phyloP scores from a whole-genome alignment of 495 filamentous ascomycete genomes.

The Parmelia sp. region DNA sequence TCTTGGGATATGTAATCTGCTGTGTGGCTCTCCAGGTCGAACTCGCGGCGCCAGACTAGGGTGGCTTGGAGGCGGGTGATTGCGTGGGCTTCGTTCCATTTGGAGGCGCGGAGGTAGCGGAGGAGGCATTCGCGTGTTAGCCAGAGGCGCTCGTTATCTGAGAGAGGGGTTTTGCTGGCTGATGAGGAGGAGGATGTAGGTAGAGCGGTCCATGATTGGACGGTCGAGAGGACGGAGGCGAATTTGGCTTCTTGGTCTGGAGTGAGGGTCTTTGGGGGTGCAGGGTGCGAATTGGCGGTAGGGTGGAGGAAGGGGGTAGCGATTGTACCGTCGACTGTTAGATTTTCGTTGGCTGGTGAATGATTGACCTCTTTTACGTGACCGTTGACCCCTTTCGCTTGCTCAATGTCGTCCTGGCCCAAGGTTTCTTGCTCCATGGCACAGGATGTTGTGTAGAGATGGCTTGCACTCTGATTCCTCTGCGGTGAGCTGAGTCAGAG shows the following conservation, averaged over 20 bases:
- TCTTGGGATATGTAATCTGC: conserved; percentile 80
- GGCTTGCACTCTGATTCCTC: not conserved
- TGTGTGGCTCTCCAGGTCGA: conserved; percentile 65
- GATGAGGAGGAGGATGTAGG: conserved; percentile 53
- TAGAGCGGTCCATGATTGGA: conserved; percentile 63
- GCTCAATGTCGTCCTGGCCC: not conserved
- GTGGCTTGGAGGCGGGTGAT: conserved; percentile 71
- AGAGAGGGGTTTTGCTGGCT: conserved; percentile 54
- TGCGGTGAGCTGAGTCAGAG: not conserved
- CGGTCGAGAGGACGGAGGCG: conserved; percentile 59
- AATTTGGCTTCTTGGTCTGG: conserved; percentile 81
- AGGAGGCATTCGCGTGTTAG: conserved; percentile 87
- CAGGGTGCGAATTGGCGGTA: conserved; percentile 48
- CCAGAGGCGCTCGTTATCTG: conserved; percentile 79
- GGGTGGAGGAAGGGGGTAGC: conserved; percentile 62
- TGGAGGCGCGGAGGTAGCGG: conserved; percentile 86
- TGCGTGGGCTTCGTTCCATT: conserved; percentile 77
- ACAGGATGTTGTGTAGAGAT: not conserved
- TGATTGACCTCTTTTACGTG: not conserved
- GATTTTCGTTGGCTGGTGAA: not conserved
- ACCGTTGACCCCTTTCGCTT: not conserved
- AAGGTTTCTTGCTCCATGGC: not conserved
- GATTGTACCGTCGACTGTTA: conserved; percentile 21
- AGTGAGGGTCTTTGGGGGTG: conserved; percentile 50
- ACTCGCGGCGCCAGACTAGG: conserved; percentile 83